Evolutionary conservation across 2,329 filamentous ascomycete genomes (phyloP).

Genomic region (Pseudocercospora eumusae): DNA sequence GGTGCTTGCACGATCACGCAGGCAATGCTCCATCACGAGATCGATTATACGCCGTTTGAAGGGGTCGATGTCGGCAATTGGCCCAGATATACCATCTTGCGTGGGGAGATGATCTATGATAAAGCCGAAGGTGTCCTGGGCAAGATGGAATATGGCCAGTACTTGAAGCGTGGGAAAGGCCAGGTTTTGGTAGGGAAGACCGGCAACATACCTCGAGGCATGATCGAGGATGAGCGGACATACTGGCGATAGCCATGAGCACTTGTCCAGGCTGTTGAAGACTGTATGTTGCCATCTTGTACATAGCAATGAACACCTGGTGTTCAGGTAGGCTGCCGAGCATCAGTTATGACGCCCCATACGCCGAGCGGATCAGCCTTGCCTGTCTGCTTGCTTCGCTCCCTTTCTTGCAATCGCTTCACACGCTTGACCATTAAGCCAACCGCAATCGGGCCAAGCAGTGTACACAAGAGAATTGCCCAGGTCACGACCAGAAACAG

Average conservation of each 20-base stretch:
- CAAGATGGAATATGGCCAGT: constrained; percentile 39
- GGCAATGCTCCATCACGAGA: constrained; percentile 59
- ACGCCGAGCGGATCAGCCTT: constrained; percentile 26
- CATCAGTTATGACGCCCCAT: constrained; percentile 16
- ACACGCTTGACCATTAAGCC: constrained; percentile 53
- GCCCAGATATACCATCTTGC: constrained; percentile 62
- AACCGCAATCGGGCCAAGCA: constrained; percentile 57
- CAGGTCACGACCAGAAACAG: constrained; percentile 56
- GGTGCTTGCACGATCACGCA: constrained; percentile 41
- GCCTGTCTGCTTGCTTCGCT: constrained; percentile 16
- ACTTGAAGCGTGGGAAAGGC: constrained; percentile 42
- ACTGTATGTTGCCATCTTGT: background rate
- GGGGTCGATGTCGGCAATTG: constrained; percentile 59
- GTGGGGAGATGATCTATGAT: constrained; percentile 62
- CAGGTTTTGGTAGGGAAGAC: constrained; percentile 36
- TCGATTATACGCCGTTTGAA: constrained; percentile 66
- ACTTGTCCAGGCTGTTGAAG: background rate
- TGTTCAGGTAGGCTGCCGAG: background rate
- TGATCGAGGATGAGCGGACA: constrained; percentile 36
- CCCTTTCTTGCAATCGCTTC: constrained; percentile 42
- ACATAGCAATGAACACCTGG: background rate
- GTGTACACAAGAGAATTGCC: constrained; percentile 60
- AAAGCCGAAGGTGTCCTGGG: constrained; percentile 52
- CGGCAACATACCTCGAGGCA: constrained; percentile 36
- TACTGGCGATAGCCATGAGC: constrained; percentile 30